Evolutionary conservation across 2,329 filamentous ascomycete genomes (phyloP).

Genomic region (Nigrograna mackinnonii): DNA sequence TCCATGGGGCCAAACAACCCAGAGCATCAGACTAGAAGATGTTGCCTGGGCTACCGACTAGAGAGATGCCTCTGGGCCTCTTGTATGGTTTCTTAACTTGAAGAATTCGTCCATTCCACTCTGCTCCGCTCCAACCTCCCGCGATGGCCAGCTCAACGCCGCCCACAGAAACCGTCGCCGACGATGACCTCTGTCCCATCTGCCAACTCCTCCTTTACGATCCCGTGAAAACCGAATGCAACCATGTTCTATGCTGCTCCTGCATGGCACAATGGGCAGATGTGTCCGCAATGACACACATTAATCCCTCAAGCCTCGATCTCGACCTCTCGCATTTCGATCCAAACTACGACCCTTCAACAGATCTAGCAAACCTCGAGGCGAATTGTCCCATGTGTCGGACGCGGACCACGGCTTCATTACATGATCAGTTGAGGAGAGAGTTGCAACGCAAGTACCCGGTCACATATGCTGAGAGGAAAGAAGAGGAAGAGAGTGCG

Average conservation of each 20-base stretch:
- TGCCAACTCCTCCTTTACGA: conserved; percentile 48
- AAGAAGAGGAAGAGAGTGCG: conserved; percentile 35
- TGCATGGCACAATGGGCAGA: conserved; percentile 54
- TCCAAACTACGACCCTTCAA: conserved; percentile 28
- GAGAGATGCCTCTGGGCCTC: too few relatives aligned
- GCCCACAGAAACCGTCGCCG: conserved; percentile 24
- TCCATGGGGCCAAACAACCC: too few relatives aligned
- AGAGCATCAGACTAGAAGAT: too few relatives aligned
- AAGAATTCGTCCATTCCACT: too few relatives aligned
- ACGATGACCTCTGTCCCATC: conserved; percentile 51
- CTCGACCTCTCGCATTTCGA: conserved; percentile 45
- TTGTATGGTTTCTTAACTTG: too few relatives aligned
- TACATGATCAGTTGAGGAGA: conserved; percentile 26
- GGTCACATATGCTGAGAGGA: conserved; percentile 35
- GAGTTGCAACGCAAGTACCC: conserved; percentile 41
- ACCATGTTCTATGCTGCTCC: conserved; percentile 47
- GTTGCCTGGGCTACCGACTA: too few relatives aligned
- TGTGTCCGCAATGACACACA: conserved; percentile 37
- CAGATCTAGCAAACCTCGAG: conserved; percentile 32
- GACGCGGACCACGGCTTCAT: conserved; percentile 39
- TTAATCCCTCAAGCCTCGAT: conserved; percentile 41
- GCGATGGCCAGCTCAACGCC: conserved; percentile 17
- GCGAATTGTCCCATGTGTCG: conserved; percentile 53
- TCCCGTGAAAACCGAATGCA: conserved; percentile 48
- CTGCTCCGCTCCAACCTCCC: too few relatives aligned